Evolutionary conservation across 345 rosid genomes (phyloP), one percentile per base, ranked within the genome.

Genomic region (Alliaria petiolata): DNA sequence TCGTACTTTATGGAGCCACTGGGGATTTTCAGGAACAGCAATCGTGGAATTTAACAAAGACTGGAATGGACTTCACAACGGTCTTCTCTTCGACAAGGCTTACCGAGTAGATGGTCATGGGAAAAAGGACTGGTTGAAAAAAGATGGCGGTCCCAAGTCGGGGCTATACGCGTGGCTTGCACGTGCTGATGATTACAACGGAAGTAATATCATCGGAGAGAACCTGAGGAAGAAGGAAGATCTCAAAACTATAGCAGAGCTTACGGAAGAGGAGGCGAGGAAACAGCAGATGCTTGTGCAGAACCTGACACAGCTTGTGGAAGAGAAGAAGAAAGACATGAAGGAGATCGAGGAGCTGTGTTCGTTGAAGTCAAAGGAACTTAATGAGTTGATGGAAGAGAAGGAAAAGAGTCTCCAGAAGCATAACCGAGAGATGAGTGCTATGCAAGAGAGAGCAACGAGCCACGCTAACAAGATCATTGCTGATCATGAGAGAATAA

Each of bases 111-210:
- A 95, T 46, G 85, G 71, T 75, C 95, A 85, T 70, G 96, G 99
- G 42, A 87, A 82, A 67, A 84, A 61, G 50, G 88, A 89, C 22
- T 95, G 96, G 95, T 44, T 65, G 53, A 80, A 78, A 40, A 70
- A 49, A 30, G 75, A 71, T 26, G 75, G 67, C 28, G 75, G 67
- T 33, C 75, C 46, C 31, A 89, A 92, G 62, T 65, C 65, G 1
- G 93, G 98, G 30, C 85, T 90, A 45, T 89, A 89, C 67, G 96
- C 85, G 10, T 95, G 99, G 98, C 80, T 95, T 67, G 99, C 97
- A 12, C 90, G 93, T 35, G 83, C 89, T 45, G 91, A 87, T 58
- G 99, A 93, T 66, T 93, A 87, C 40, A 86, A 78, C n/a, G 80
- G 86, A 5, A 82, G 62, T 26, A 81, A 75, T 69, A 86, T 93